A percentile compares a stretch with the other conserved stretches of the same genome.
phyloP scores from a whole-genome alignment of 176 grass and related monocot species.

The Carex kokanica region DNA sequence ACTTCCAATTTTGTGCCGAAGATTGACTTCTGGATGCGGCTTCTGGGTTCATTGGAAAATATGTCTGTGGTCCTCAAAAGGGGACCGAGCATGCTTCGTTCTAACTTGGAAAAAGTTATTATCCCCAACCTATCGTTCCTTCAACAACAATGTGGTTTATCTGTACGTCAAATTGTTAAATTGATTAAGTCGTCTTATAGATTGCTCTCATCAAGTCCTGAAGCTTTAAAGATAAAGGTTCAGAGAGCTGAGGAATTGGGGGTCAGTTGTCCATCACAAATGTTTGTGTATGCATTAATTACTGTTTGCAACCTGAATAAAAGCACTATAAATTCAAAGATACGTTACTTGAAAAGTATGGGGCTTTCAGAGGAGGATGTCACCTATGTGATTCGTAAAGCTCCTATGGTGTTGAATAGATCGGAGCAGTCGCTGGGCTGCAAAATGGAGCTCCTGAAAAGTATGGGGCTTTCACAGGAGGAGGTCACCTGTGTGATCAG shows the following conservation, averaged over 20 bases:
- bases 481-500: neutral
- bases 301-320: no score
- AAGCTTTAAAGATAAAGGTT: neutral
- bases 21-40: slow-evolving; percentile 27
- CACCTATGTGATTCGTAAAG: no score
- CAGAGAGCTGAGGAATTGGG: neutral
- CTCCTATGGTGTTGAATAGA: no score
- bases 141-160: neutral
- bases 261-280: neutral
- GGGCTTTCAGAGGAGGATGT: neutral
- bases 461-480: neutral
- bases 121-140: neutral
- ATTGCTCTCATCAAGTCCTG: neutral
- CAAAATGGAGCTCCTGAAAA: slow-evolving; percentile 50
- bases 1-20: neutral
- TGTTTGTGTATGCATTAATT: neutral
- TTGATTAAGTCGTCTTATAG: no score
- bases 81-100: neutral
- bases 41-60: neutral
- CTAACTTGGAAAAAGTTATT: neutral
- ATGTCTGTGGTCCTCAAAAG: slow-evolving; percentile 4
- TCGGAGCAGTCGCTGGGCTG: neutral
- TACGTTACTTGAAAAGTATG: neutral
- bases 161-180: neutral
- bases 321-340: neutral